Base-by-base conservation (phyloP, 805 yeast species). In the Ogataea salicorniae region DNA sequence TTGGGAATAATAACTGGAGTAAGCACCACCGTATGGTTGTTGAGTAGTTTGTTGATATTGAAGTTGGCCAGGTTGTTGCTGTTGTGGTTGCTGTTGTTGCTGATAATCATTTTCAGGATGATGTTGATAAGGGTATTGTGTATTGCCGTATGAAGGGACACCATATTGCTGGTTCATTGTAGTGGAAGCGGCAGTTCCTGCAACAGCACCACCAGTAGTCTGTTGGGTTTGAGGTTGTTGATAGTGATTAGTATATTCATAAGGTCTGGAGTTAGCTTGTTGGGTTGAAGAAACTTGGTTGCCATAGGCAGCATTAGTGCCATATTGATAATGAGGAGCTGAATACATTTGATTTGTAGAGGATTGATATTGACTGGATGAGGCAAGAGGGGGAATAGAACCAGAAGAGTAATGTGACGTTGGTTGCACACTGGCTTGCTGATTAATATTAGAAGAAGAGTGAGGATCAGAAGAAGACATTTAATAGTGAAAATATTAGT, bases 81-180 rank as follows among this genome's bases (percentile, higher is more conserved):
- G 43, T 20, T 44, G 46, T 39, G 47, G 59, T 31, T 39, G 54
- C 11, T 45, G 50, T 39, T 51, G 51, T 35, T 49, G 58, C 39
- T 50, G 55, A 38, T 49, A 54, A 37, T 53, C 57, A 20, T 45
- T 49, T 15, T 51, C 55, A 42, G 54, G 53, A 35, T 52, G 58
- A 47, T 53, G 55, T 34, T 52, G 58, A 45, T 54, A 58, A 35
- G 55, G 49, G 42, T 55, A 50, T 49, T 55, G 60, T 5, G 55
- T 35, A 34, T 52, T 48, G 16, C 15, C 23, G 41, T 55, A 55
- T 22, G 48, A 34, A 17, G 55, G 55, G 31, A 51, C 46, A 34
- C 52, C 54, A 20, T 23, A 37, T 14, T 41, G 42, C 18, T 34
- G 36, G n/a, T 31, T 15, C 36, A 35, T 16, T 45, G 46, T 37